Evolutionary conservation across 352 stramenopile genomes (phyloP).

Genomic region (Globisporangium lucens): DNA sequence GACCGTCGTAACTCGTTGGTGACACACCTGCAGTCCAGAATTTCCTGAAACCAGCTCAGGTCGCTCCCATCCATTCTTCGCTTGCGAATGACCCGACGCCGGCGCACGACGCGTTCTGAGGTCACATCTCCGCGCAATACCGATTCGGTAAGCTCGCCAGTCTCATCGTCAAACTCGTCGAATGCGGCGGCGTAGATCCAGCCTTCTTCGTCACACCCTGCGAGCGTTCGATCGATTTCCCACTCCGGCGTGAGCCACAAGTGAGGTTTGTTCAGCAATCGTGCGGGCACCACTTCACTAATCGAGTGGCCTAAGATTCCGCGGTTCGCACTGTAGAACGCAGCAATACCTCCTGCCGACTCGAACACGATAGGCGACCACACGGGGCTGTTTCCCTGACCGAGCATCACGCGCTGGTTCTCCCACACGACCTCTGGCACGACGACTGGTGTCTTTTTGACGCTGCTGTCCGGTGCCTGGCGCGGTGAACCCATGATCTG

Average conservation of each 20-base stretch:
- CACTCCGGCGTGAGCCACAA: slow-evolving; percentile 66
- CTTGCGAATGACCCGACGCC: slow-evolving; percentile 53
- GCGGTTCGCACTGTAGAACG: slow-evolving; percentile 66
- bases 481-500: background rate
- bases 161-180: slow-evolving; percentile 25
- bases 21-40: slow-evolving; percentile 70
- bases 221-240: slow-evolving; percentile 52
- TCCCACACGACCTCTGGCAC: slow-evolving; percentile 57
- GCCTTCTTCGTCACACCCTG: slow-evolving; percentile 55
- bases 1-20: no score
- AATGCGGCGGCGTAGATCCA: slow-evolving; percentile 66
- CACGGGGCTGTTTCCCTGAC: slow-evolving; percentile 7
- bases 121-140: slow-evolving; percentile 8
- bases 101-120: slow-evolving; percentile 37
- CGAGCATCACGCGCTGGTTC: slow-evolving; percentile 27
- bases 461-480: slow-evolving; percentile 1
- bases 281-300: slow-evolving; percentile 55
- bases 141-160: background rate
- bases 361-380: slow-evolving; percentile 45
- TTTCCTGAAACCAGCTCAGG: slow-evolving; percentile 80
- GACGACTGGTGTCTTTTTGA: slow-evolving; percentile 28
- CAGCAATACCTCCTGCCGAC: slow-evolving; percentile 32
- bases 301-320: slow-evolving; percentile 52
- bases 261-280: slow-evolving; percentile 67
- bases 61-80: slow-evolving; percentile 71